These are phyloP conservation scores for Rosa rugosa DNA, from an alignment of 306 rosid species.

Conservation along the genomic window DNA sequence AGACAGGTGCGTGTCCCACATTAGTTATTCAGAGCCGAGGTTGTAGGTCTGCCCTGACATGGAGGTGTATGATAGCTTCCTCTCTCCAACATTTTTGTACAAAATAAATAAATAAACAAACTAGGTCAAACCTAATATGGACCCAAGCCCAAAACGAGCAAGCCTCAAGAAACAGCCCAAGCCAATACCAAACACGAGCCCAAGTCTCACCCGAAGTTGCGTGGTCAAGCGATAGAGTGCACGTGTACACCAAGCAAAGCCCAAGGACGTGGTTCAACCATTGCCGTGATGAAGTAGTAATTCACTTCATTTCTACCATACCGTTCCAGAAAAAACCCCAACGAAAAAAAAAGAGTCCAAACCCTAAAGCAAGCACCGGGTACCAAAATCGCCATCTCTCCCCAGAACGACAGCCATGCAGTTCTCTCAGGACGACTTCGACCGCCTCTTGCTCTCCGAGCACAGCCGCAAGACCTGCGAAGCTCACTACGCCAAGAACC, in stretches of 20 bases:
- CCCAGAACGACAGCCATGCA: slow-evolving; percentile 42
- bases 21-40: no score
- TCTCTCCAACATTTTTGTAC: no score
- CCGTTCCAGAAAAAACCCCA: not conserved
- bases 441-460: slow-evolving; percentile 51
- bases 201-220: not conserved
- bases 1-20: no score
- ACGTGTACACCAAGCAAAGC: not conserved
- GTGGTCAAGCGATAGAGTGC: no score
- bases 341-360: not conserved
- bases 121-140: no score
- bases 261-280: not conserved
- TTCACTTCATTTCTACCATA: not conserved
- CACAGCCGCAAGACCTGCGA: slow-evolving; percentile 60
- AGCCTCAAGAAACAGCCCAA: not conserved
- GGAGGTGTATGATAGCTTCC: no score
- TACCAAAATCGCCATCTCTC: slow-evolving; percentile 6
- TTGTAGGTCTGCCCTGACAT: no score
- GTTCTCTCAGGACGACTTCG: slow-evolving; percentile 58
- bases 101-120: no score
- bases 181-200: not conserved
- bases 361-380: not conserved
- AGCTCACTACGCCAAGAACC: slow-evolving; percentile 53
- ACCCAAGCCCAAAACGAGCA: not conserved
- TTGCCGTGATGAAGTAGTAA: not conserved